Percentiles rank a stretch among this genome's conserved stretches.
phyloP scores from a whole-genome alignment of 192 early-diverging fungal species.

The Entomortierella lignicola region DNA sequence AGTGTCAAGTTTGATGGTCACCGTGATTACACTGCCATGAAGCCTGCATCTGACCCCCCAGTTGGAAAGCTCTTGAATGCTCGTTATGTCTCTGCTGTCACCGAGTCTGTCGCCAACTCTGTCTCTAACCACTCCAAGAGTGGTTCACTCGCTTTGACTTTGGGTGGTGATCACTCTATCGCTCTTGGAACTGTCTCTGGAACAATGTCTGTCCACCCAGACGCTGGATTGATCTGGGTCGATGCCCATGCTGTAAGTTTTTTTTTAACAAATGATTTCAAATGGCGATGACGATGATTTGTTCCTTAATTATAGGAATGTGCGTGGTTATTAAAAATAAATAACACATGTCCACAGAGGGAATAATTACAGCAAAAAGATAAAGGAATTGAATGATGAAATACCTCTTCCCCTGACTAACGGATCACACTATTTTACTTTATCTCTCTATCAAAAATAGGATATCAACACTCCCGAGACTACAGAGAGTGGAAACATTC shows the following conservation, averaged over 20 bases:
- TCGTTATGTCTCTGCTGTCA: slow-evolving; percentile 83
- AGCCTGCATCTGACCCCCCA: slow-evolving; percentile 77
- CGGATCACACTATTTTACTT: too few species aligned
- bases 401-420: too few species aligned
- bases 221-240: slow-evolving; percentile 93
- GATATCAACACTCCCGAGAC: slow-evolving; percentile 94
- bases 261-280: too few species aligned
- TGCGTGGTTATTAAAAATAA: too few species aligned
- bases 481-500: slow-evolving; percentile 92
- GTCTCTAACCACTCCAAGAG: slow-evolving; percentile 72
- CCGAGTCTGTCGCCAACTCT: slow-evolving; percentile 70
- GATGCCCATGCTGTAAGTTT: slow-evolving; percentile 89
- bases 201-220: slow-evolving; percentile 75
- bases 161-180: slow-evolving; percentile 97
- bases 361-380: too few species aligned
- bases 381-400: too few species aligned
- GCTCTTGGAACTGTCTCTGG: slow-evolving; percentile 92
- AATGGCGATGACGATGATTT: too few species aligned
- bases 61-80: slow-evolving; percentile 88
- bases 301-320: too few species aligned
- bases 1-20: slow-evolving; percentile 79
- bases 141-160: slow-evolving; percentile 87
- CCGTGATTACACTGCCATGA: slow-evolving; percentile 73
- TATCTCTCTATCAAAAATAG: slow-evolving; percentile 15
- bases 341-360: too few species aligned